Percentiles rank a stretch among this genome's conserved stretches.
phyloP scores from a whole-genome alignment of 129 eudicot species.

The Artemisia argyi region DNA sequence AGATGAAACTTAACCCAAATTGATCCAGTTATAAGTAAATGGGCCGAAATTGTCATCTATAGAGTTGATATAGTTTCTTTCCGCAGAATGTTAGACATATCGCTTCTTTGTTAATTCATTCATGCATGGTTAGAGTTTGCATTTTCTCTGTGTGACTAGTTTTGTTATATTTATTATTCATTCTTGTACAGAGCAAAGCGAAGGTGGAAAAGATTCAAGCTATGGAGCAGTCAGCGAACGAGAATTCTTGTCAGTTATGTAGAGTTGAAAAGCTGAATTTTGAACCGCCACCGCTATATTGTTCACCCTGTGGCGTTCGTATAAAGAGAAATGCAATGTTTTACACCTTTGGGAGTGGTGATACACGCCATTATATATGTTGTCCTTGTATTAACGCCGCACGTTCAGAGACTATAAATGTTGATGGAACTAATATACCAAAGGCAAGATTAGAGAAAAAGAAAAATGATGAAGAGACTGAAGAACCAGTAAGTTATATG shows the following conservation, averaged over 20 bases:
- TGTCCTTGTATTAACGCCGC: slow-evolving; percentile 80
- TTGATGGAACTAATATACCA: slow-evolving; percentile 67
- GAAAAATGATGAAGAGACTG: slow-evolving; percentile 93
- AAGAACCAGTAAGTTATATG: slow-evolving; percentile 80
- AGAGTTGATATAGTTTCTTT: background rate
- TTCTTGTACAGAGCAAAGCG: slow-evolving; percentile 76
- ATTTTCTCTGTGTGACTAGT: background rate
- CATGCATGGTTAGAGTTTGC: slow-evolving; percentile 18
- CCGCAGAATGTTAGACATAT: background rate
- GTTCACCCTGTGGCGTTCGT: slow-evolving; percentile 91
- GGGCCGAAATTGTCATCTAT: slow-evolving; percentile 1
- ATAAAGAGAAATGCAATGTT: slow-evolving; percentile 92
- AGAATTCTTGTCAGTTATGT: slow-evolving; percentile 96
- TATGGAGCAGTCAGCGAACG: slow-evolving; percentile 86
- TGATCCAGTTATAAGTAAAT: background rate
- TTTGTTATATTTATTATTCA: slow-evolving; percentile 1
- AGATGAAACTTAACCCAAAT: background rate
- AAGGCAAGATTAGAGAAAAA: slow-evolving; percentile 91
- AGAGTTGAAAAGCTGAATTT: slow-evolving; percentile 94
- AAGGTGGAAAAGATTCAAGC: slow-evolving; percentile 98
- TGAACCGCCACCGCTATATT: slow-evolving; percentile 97
- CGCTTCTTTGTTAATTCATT: slow-evolving; percentile 5
- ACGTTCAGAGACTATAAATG: slow-evolving; percentile 81
- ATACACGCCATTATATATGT: slow-evolving; percentile 83
- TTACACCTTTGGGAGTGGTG: slow-evolving; percentile 86